Conservation (phyloP, 2,329 filamentous ascomycete genomes). For the Eutypa lata region DNA sequence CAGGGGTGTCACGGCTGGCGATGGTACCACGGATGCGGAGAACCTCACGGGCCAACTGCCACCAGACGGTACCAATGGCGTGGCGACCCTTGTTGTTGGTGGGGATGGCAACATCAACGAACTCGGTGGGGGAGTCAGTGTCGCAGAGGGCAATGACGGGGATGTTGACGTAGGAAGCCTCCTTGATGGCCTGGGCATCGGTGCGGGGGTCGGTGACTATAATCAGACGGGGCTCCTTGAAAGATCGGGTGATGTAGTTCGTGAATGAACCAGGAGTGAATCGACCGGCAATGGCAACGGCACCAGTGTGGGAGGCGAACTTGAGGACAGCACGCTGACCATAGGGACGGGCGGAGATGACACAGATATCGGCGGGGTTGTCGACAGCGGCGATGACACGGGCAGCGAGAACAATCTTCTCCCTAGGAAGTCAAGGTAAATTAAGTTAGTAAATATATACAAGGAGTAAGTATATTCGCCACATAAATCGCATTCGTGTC, state of each 20-base stretch:
- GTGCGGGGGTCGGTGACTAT: conserved; percentile 99
- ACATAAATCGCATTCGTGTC: too few species aligned
- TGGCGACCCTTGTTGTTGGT: conserved; percentile 99
- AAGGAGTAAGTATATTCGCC: background rate
- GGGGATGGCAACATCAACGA: conserved; percentile 98
- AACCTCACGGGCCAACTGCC: conserved; percentile 99
- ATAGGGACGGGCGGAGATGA: conserved; percentile 99
- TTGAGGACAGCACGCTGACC: conserved; percentile 99
- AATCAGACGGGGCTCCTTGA: conserved; percentile 99
- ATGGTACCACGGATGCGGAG: conserved; percentile 97
- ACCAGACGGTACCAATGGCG: conserved; percentile 98
- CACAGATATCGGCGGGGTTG: conserved; percentile 98
- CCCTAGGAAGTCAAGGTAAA: conserved; percentile 56
- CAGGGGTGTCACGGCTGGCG: conserved; percentile 93
- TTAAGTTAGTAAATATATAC: too few species aligned
- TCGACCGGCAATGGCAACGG: conserved; percentile 95
- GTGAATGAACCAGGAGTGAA: conserved; percentile 99
- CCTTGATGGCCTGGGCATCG: conserved; percentile 99
- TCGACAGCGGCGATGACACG: conserved; percentile 98
- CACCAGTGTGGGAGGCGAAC: conserved; percentile 98
- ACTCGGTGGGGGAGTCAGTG: conserved; percentile 99
- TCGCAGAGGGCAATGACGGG: conserved; percentile 99
- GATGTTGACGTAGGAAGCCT: conserved; percentile 99
- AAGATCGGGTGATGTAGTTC: conserved; percentile 99
- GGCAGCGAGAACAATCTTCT: conserved; percentile 98